Base-by-base conservation (phyloP, 2,329 filamentous ascomycete genomes). In the Trichoderma hamatum region DNA sequence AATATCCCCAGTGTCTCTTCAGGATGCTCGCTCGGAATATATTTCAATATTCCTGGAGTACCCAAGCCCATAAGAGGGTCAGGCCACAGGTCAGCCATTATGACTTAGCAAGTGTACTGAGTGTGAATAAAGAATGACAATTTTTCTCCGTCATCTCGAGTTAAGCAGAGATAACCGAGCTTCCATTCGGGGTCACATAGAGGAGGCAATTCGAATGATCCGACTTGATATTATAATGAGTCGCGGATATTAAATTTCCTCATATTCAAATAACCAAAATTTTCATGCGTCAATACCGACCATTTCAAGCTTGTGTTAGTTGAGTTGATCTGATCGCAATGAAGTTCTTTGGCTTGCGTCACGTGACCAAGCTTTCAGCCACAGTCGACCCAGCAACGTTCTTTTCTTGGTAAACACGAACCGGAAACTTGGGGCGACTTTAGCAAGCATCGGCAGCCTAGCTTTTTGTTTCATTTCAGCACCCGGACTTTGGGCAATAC, bases 1-100 rank as follows among this genome's bases (percentile, higher is more conserved):
- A 80, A 71, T 49, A 64, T 52, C 6, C 79, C 80, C 21, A 73
- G 70, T 14, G 74, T 70, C 34, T 72, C 62, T 30, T 70, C 72
- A 16, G 73, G 69, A 67, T 73, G 65, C 16, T 75, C 69, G 26
- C 71, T 32, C 32, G 77, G 72, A 28, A 76, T 68, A 72, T 80
- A 81, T 67, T 74, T 75, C 61, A 80, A 67, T 59, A 72, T 70
- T 36, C 80, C 79, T 67, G 78, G 73, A 63, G 78, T 74, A 66
- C 80, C 80, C 62, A 78, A 73, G 43, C 74, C 70, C 16, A 78
- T 76, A 74, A 78, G 78, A 39, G 73, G 71, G 49, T 78, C 71
- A 61, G 74, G 74, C 70, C 74, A 74, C 39, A 72, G 71, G 65
- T 81, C 78, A 80, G 78, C 78, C 80, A 81, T 81, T 77, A 75